Base-by-base conservation (phyloP, 305 asterid genomes). In the Fraxinus nigra region DNA sequence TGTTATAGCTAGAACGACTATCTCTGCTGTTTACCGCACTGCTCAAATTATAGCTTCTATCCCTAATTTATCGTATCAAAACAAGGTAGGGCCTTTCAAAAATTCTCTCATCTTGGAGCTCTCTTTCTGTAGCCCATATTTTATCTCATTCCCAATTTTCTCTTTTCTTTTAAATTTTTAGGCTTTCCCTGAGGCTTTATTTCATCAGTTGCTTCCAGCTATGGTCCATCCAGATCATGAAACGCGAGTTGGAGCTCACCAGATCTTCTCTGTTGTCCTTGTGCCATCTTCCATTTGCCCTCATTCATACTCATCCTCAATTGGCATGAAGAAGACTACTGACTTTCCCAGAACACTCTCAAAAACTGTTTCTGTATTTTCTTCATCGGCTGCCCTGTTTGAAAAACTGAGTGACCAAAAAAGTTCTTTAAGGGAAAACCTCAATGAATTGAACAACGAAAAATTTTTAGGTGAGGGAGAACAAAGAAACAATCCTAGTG, bases 181-280 rank as follows among this genome's bases (percentile, higher is more conserved):
- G 99, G 98, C 97, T 87, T 97, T 97, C 87, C 99, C 99, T 0
- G 99, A 97, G 87, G 91, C 98, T 77, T 89, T 97, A 80, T 97
- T 97, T 90, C 99, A 95, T 89, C 99, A 97, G 90, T 85, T 97
- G 72, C 92, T 97, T 83, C 97, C 95, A 73, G 98, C 97, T 35
- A 97, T 97, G 99, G 90, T 92, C 85, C 98, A 95, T 91, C 97
- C 95, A 11, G 98, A 97, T 87, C 93, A 88, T 73, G 98, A 95
- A 85, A 97, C 98, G 5, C 91, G 99, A 77, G 84, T 97, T 56
- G 98, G 98, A 84, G 98, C 98, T 85, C 99, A 97, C 82, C 93
- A 89, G 73, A 91, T 97, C 86, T 97, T 95, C 88, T 92, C 99
- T 18, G 98, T 93, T 72, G 98, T 97, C 76, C 98, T 95, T 30